phyloP scores from a whole-genome alignment of 2,329 filamentous ascomycete genomes.

The Dactylellina haptotyla region DNA sequence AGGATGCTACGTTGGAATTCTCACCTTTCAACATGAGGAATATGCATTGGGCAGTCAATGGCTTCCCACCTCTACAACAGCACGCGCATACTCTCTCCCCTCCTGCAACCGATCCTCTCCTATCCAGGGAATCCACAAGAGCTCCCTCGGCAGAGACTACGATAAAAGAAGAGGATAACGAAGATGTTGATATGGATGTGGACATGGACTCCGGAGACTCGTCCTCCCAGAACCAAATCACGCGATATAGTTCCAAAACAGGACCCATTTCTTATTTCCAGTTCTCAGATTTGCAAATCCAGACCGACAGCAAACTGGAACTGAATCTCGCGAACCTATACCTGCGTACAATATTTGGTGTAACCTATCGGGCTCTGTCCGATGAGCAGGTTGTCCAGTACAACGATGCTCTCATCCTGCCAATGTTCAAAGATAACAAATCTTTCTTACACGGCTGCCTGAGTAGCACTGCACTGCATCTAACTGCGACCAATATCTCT shows the following conservation, averaged over 20 bases:
- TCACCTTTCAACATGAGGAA: constrained; percentile 39
- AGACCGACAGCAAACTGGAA: constrained; percentile 43
- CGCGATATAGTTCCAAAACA: constrained; percentile 13
- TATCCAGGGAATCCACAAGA: constrained; percentile 32
- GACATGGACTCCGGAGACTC: constrained; percentile 27
- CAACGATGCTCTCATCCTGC: constrained; percentile 51
- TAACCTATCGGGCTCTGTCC: constrained; percentile 51
- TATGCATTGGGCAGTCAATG: constrained; percentile 46
- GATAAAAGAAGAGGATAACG: constrained; percentile 32
- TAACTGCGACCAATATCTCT: constrained; percentile 46
- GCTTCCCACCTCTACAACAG: constrained; percentile 12
- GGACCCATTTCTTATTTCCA: constrained; percentile 4
- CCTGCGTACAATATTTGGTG: constrained; percentile 43
- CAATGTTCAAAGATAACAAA: constrained; percentile 50
- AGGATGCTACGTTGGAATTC: constrained; percentile 34
- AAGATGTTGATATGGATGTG: constrained; percentile 14
- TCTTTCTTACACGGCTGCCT: constrained; percentile 50
- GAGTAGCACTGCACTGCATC: constrained; percentile 47
- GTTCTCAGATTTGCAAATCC: constrained; percentile 40
- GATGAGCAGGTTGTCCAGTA: constrained; percentile 47
- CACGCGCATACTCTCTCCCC: constrained; percentile 31
- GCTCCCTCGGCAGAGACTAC: constrained; percentile 22
- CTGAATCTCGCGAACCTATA: constrained; percentile 49
- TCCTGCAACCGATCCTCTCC: constrained; percentile 30
- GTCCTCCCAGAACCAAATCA: constrained; percentile 18